These are phyloP conservation scores for Capronia epimyces DNA, from an alignment of 2,329 filamentous ascomycete genomes.

Conservation along the genomic window DNA sequence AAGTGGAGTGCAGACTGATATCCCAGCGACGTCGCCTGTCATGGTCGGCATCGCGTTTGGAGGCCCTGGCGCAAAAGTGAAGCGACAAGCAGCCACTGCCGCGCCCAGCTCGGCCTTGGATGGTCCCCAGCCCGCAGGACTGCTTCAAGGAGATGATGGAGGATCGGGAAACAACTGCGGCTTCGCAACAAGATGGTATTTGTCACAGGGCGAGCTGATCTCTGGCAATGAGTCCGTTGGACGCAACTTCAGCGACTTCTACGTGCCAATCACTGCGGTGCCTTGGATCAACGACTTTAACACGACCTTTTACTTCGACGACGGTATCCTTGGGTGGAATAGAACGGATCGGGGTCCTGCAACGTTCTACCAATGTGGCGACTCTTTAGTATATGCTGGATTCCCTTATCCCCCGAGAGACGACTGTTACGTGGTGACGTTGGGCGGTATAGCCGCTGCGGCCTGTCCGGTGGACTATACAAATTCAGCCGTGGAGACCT, in stretches of 20 bases:
- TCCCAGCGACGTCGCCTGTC: slow-evolving; percentile 15
- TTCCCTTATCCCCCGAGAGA: slow-evolving; percentile 18
- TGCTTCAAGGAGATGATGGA: slow-evolving; percentile 12
- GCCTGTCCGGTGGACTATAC: slow-evolving; percentile 20
- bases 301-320: slow-evolving; percentile 18
- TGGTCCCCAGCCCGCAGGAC: slow-evolving; percentile 1
- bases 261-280: slow-evolving; percentile 10
- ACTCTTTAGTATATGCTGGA: slow-evolving; percentile 21
- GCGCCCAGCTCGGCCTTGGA: background rate
- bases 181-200: slow-evolving; percentile 17
- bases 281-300: slow-evolving; percentile 18
- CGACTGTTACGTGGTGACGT: slow-evolving; percentile 18
- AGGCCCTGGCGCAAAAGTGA: slow-evolving; percentile 10
- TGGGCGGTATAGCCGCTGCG: slow-evolving; percentile 22
- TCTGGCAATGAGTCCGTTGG: slow-evolving; percentile 17
- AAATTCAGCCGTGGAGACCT: background rate
- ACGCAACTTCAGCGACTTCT: slow-evolving; percentile 20
- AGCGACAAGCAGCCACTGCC: slow-evolving; percentile 12
- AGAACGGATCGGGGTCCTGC: slow-evolving; percentile 16
- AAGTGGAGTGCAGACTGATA: slow-evolving; percentile 17
- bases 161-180: slow-evolving; percentile 17
- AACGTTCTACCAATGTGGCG: slow-evolving; percentile 23
- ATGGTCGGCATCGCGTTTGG: slow-evolving; percentile 16
- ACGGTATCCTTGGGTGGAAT: slow-evolving; percentile 25
- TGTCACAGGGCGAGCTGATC: slow-evolving; percentile 15